Base-by-base conservation (phyloP, 805 yeast species). In the Kuraishia borneana region DNA sequence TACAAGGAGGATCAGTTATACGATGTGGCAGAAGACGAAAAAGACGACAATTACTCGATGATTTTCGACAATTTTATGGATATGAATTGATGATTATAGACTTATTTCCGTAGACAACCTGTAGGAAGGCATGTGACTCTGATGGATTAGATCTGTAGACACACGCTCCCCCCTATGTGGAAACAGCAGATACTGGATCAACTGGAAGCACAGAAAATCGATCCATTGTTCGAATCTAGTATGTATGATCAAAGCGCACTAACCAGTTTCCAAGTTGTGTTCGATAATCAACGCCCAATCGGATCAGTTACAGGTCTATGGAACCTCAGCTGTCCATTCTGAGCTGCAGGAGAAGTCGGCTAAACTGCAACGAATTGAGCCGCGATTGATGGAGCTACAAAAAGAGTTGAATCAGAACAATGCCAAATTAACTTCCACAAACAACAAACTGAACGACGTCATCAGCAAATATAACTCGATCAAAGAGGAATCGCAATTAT, bases 401-500 rank as follows among this genome's bases (percentile, higher is more conserved):
- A n/a, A n/a, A n/a, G n/a, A n/a, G n/a, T n/a, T n/a, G n/a, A n/a
- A n/a, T n/a, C n/a, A n/a, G n/a, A n/a, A n/a, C n/a, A n/a, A n/a
- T n/a, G n/a, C n/a, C n/a, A n/a, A n/a, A n/a, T n/a, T n/a, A n/a
- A n/a, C n/a, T n/a, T n/a, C n/a, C n/a, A n/a, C n/a, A n/a, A n/a
- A n/a, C n/a, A n/a, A n/a, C n/a, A n/a, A n/a, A n/a, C n/a, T n/a
- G n/a, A n/a, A n/a, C n/a, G n/a, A n/a, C n/a, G n/a, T 30, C 5
- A n/a, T 8, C 18, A 9, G 16, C 12, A 19, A n/a, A 13, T 14
- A 20, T 5, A 14, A 16, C 21, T 8, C 18, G 16, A 10, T 34
- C 27, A 31, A 47, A 32, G 62, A 58, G 34, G 63, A 58, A 33
- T 35, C 46, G n/a, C 40, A 36, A n/a, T 31, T 51, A 37, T 70